Conservation (phyloP, 306 rosid species). For the Malus sylvestris region DNA sequence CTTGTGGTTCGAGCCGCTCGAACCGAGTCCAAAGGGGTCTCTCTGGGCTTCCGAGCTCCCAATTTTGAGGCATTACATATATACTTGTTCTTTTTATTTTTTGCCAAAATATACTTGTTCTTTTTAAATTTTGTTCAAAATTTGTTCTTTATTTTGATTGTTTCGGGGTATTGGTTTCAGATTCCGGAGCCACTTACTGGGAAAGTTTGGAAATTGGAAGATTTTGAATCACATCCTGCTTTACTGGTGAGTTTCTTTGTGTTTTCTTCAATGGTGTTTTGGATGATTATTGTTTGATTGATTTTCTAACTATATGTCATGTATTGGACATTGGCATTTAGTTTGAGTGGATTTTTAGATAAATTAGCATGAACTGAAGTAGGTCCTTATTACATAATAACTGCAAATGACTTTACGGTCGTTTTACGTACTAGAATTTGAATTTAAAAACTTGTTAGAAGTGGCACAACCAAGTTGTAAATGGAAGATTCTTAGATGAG, state of each 20-base stretch:
- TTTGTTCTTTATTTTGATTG: background rate
- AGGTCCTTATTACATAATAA: background rate
- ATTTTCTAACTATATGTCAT: background rate
- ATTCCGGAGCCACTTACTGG: conserved; percentile 92
- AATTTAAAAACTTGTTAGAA: background rate
- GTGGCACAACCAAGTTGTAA: background rate
- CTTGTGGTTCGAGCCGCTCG: conserved; percentile 53
- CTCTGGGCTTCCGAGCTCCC: conserved; percentile 77
- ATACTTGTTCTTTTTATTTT: background rate
- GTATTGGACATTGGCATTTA: too few species aligned
- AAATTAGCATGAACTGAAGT: background rate
- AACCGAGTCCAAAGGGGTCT: conserved; percentile 51
- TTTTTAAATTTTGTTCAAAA: background rate
- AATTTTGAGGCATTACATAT: conserved; percentile 53
- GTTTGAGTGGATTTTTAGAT: background rate
- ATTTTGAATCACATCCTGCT: conserved; percentile 89
- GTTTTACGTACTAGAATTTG: background rate
- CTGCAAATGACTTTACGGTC: background rate
- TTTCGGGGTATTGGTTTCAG: conserved; percentile 25
- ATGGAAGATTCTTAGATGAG: background rate
- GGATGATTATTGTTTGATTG: background rate
- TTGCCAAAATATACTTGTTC: background rate
- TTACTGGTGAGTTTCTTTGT: conserved; percentile 44
- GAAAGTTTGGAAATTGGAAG: conserved; percentile 71
- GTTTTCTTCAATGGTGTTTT: background rate